Evolutionary conservation across 257 asterid genomes (phyloP).

Genomic region (Fraxinus quadrangulata): DNA sequence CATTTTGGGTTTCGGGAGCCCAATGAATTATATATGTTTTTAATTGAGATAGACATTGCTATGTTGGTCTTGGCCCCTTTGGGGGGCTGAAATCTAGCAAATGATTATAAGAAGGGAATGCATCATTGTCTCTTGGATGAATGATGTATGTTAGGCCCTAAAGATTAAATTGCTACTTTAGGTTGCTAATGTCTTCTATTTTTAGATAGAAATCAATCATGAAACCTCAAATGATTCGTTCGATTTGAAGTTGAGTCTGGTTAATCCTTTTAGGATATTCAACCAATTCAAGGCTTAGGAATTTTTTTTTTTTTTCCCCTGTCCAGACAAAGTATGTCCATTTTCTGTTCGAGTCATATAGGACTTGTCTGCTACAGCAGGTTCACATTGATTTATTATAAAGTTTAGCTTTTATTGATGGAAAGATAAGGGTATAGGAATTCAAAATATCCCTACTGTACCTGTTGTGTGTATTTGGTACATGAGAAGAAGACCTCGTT

Average conservation of each 20-base stretch:
- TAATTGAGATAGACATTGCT: neutral
- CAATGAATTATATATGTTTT: too few relatives aligned
- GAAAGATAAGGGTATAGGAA: neutral
- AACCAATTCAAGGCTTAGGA: too few relatives aligned
- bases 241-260: neutral
- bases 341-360: too few relatives aligned
- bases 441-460: neutral
- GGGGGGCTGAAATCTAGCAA: neutral
- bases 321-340: too few relatives aligned
- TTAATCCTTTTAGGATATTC: neutral
- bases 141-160: neutral
- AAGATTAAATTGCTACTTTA: neutral
- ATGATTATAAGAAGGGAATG: neutral
- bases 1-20: neutral
- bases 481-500: neutral
- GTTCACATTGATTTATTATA: neutral
- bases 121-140: neutral
- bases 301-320: too few relatives aligned
- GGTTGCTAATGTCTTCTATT: neutral
- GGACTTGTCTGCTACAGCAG: too few relatives aligned
- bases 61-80: neutral
- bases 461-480: conserved; percentile 15
- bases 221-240: neutral
- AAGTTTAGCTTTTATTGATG: neutral
- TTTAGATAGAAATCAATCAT: neutral